Base-by-base conservation (phyloP, 495 filamentous ascomycete species). In the Barbatosphaeria neglecta region DNA sequence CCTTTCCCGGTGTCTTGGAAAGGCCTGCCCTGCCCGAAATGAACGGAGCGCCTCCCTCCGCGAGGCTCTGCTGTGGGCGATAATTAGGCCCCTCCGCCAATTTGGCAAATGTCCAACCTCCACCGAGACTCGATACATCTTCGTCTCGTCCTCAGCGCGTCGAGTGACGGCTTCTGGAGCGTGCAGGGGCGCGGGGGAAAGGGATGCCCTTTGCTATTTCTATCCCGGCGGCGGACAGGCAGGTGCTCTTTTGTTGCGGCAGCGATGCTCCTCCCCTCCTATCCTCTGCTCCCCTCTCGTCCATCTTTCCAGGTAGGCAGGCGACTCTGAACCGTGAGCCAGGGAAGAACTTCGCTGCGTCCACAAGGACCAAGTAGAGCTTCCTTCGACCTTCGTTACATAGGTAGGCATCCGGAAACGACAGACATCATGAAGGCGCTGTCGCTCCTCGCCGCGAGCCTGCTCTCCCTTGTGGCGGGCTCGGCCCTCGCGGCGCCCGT, bases 391-490 rank as follows among this genome's bases (percentile, higher is more conserved):
- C 31, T 15, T 35, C 13, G 1, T n/a, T 4, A 3, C 13, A 5
- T n/a, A 16, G 10, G 9, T 31, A 31, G 31, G 31, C 9, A n/a
- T n/a, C n/a, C n/a, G n/a, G n/a, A n/a, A n/a, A n/a, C n/a, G n/a
- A n/a, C n/a, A n/a, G 4, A 10, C 20, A 22, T 24, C 9, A 62
- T 62, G 59, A 56, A 52, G 33, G 37, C 41, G 2, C n/a, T 50
- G 9, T 23, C 48, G 10, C 22, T 48, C 16, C 20, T 55, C 19
- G 52, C 45, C 15, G 39, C 58, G 17, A 31, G 50, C 43, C 48
- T 60, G n/a, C 48, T 62, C 19, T 54, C 59, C 1, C n/a, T n/a
- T n/a, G 25, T 50, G 18, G 54, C 43, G 8, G 22, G 39, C 10
- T 42, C 9, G 48, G 46, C 20, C 47, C 53, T 16, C 48, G 51